Conservation (phyloP, 371 early-diverging fungal species). For the Gilbertella persicaria region DNA sequence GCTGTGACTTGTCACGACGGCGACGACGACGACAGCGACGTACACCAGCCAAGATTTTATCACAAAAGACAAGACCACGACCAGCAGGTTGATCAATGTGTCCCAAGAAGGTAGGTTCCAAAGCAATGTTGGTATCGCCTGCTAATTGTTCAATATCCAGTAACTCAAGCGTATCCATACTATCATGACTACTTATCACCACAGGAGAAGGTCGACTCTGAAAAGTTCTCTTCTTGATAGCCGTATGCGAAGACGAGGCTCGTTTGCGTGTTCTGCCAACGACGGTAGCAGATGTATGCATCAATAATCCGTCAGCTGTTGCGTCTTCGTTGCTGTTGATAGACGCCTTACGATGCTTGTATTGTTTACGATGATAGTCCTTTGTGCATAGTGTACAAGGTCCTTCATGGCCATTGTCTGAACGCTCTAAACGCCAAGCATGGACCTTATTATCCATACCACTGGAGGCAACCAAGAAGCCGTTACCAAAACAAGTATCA, state of each 20-base stretch:
- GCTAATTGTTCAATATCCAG: conserved; percentile 41
- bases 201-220: not conserved
- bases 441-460: conserved; percentile 30
- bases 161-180: conserved; percentile 11
- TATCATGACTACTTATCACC: not conserved
- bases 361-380: conserved; percentile 34
- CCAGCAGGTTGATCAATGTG: conserved; percentile 31
- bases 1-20: not conserved
- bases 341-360: conserved; percentile 21
- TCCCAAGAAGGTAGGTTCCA: conserved; percentile 28
- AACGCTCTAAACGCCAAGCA: conserved; percentile 32
- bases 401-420: conserved; percentile 17
- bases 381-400: conserved; percentile 24
- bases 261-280: conserved; percentile 5
- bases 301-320: not conserved
- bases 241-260: not conserved
- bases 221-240: conserved; percentile 8
- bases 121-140: conserved; percentile 13
- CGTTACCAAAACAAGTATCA: conserved; percentile 38
- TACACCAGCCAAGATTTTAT: conserved; percentile 37
- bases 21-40: conserved; percentile 18
- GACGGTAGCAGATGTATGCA: not conserved
- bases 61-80: conserved; percentile 29
- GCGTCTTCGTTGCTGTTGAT: conserved; percentile 4
- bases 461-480: conserved; percentile 37